Evolutionary conservation across 2,329 filamentous ascomycete genomes (phyloP).

Genomic region (Dichotomopilus funicola): DNA sequence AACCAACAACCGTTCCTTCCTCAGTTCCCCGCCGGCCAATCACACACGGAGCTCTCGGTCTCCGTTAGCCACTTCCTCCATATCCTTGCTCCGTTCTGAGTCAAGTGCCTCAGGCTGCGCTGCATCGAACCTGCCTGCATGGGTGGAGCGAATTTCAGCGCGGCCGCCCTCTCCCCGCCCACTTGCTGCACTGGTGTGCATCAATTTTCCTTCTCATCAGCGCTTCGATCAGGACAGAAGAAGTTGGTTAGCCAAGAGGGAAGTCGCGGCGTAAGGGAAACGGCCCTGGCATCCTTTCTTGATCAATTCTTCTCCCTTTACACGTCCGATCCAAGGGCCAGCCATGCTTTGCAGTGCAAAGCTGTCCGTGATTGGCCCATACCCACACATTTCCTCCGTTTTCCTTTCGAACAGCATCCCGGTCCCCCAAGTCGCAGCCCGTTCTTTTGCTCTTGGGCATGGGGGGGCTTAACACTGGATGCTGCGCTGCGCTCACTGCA

Average conservation of each 20-base stretch:
- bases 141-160: slow-evolving; percentile 3
- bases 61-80: slow-evolving; percentile 14
- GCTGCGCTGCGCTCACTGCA: not conserved
- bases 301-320: not conserved
- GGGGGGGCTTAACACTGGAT: slow-evolving; percentile 14
- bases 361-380: slow-evolving; percentile 18
- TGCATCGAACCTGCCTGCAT: slow-evolving; percentile 8
- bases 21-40: slow-evolving; percentile 10
- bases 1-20: slow-evolving; percentile 4
- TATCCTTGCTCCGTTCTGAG: slow-evolving; percentile 11
- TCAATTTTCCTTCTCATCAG: not conserved
- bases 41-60: not conserved
- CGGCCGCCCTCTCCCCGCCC: not conserved
- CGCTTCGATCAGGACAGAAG: not conserved
- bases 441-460: slow-evolving; percentile 2
- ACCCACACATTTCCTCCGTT: slow-evolving; percentile 13
- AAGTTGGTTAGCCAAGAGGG: not conserved
- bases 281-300: not conserved
- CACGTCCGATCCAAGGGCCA: not conserved
- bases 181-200: not conserved
- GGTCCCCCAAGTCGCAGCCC: slow-evolving; percentile 17
- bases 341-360: slow-evolving; percentile 7
- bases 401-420: slow-evolving; percentile 11
- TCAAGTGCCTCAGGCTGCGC: slow-evolving; percentile 14
- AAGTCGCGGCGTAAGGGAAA: slow-evolving; percentile 4